A percentile compares a stretch with the other conserved stretches of the same genome.
phyloP scores from a whole-genome alignment of 805 yeast genomes.

The Ogataea thermomethanolica region DNA sequence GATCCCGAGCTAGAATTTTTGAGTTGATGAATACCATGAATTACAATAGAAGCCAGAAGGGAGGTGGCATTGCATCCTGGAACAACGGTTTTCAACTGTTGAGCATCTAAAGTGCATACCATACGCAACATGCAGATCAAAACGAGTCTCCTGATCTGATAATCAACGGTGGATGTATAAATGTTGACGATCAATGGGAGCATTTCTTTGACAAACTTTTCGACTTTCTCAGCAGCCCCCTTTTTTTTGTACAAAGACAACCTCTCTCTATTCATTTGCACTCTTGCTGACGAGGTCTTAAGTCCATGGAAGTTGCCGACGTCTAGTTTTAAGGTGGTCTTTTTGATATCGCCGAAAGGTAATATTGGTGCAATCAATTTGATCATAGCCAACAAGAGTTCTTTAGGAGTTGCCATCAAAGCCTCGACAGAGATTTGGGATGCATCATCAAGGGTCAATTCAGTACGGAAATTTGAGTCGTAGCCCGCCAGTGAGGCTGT shows the following conservation, averaged over 20 bases:
- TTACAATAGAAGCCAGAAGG: conserved; percentile 56
- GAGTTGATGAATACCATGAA: conserved; percentile 44
- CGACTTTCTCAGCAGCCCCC: conserved; percentile 15
- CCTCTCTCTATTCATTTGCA: conserved; percentile 32
- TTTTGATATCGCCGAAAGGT: conserved; percentile 39
- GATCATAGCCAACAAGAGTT: conserved; percentile 52
- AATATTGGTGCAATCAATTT: conserved; percentile 54
- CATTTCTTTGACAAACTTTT: conserved; percentile 41
- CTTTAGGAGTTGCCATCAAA: conserved; percentile 69
- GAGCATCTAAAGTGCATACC: conserved; percentile 37
- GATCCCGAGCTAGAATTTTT: conserved; percentile 12
- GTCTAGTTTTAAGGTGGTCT: conserved; percentile 12
- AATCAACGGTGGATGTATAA: conserved; percentile 71
- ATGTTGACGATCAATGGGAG: conserved; percentile 56
- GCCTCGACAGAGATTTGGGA: conserved; percentile 54
- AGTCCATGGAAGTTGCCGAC: conserved; percentile 32
- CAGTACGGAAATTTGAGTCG: conserved; percentile 33
- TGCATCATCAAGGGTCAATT: background rate
- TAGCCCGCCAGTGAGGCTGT: conserved; percentile 49
- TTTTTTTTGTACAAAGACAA: conserved; percentile 30
- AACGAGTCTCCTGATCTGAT: conserved; percentile 54
- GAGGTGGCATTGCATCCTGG: conserved; percentile 40
- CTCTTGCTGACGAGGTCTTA: conserved; percentile 22
- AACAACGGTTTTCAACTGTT: conserved; percentile 32
- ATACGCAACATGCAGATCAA: conserved; percentile 53